Base-by-base conservation (phyloP, 129 eudicot species). In the Erigeron canadensis region DNA sequence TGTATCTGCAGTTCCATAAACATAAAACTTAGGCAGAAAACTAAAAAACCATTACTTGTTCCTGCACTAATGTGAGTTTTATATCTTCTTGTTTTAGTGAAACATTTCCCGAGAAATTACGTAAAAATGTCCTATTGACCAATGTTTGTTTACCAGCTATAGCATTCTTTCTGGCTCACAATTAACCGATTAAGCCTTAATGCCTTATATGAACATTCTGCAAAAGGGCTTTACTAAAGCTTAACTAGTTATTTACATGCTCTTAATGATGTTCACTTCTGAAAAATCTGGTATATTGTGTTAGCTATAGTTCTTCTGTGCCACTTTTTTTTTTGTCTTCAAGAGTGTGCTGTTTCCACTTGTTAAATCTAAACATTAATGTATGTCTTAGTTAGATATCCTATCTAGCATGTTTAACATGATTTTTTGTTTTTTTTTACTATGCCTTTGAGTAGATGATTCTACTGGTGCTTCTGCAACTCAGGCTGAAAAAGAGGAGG, bases 401-500 rank as follows among this genome's bases (percentile, higher is more conserved):
- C 41, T 77, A 41, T 58, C 12, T n/a, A 65, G 50, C 41, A 18
- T 18, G 48, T 23, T 69, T 45, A 58, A 70, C 65, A 63, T 67
- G 60, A 56, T 70, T 13, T 1, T 38, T 21, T n/a, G n/a, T n/a
- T 18, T 67, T 71, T 70, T 61, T 8, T 10, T 79, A 59, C 28
- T 72, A 75, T 46, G 47, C 82, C 1, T 28, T 74, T 83, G 56
- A 71, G 53, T 23, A 77, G 96, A 81, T 44, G 97, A 90, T 81
- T 65, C 90, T 18, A 57, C 87, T 15, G 77, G 84, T 47, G 82
- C 81, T 53, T 81, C 91, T 58, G 86, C 85, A 40, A 82, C 83
- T 65, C 88, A 77, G 72, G 97, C 95, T 77, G 97, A 90, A 81
- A 90, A 90, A 76, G 97, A 90, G 82, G 97, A 90, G 81, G 91